A percentile compares a stretch with the other conserved stretches of the same genome.
Evolutionary conservation across 345 rosid species (phyloP).

Genomic region (Gossypium australe): DNA sequence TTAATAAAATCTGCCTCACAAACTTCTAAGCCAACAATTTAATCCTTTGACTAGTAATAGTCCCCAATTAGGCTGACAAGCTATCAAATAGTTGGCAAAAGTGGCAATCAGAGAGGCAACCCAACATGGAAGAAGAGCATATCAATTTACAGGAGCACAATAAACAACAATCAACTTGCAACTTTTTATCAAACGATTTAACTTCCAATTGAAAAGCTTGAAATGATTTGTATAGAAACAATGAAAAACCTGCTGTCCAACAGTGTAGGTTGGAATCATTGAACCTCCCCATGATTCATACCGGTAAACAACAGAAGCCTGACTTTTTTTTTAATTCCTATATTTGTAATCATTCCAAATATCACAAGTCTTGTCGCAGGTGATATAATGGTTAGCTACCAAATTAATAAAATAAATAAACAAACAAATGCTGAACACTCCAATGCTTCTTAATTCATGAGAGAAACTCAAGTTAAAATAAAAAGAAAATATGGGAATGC

Average conservation of each 20-base stretch:
- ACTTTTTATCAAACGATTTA: too few species aligned
- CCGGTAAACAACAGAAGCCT: slow-evolving; percentile 32
- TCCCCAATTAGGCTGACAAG: neutral
- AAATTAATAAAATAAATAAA: neutral
- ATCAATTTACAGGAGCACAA: neutral
- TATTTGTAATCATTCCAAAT: neutral
- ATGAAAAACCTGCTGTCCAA: too few species aligned
- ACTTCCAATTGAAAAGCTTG: slow-evolving; percentile 11
- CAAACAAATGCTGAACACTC: neutral
- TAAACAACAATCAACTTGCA: neutral
- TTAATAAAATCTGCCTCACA: neutral
- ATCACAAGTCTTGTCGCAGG: too few species aligned
- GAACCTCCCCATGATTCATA: slow-evolving; percentile 98
- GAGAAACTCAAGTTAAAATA: neutral
- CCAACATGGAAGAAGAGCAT: neutral
- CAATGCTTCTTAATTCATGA: neutral
- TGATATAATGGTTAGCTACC: neutral
- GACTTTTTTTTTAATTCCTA: neutral
- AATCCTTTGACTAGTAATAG: neutral
- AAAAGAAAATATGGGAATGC: slow-evolving; percentile 3
- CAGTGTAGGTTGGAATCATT: slow-evolving; percentile 67
- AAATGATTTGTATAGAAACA: neutral
- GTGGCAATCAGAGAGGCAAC: neutral
- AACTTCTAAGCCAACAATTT: slow-evolving; percentile 3
- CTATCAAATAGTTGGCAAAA: neutral